Conservation (phyloP, 1,284 basidiomycete genomes). For the Marasmius oreades region DNA sequence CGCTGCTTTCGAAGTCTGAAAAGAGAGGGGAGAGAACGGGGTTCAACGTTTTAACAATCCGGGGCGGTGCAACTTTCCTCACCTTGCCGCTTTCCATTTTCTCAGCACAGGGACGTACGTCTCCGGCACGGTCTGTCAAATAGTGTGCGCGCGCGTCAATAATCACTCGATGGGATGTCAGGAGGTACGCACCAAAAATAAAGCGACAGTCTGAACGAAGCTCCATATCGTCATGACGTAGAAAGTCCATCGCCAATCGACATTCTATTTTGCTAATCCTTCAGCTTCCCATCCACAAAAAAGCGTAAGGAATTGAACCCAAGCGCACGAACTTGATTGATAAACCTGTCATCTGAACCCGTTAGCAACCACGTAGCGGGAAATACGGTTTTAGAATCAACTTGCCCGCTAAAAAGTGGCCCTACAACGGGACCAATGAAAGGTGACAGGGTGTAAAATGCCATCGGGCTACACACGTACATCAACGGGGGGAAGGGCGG, state of each 20-base stretch:
- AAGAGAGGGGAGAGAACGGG: conserved; percentile 23
- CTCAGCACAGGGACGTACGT: conserved; percentile 69
- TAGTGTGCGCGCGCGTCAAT: neutral
- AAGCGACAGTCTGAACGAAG: conserved; percentile 40
- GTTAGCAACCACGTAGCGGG: no score
- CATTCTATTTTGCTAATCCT: conserved; percentile 39
- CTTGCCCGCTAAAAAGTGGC: conserved; percentile 58
- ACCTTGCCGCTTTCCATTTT: conserved; percentile 52
- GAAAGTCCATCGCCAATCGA: conserved; percentile 80
- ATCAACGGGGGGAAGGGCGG: no score
- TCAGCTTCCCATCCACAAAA: no score
- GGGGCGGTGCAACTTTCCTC: conserved; percentile 20
- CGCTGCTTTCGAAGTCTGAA: conserved; percentile 52
- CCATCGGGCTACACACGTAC: neutral
- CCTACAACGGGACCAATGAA: conserved; percentile 77
- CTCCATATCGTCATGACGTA: conserved; percentile 65
- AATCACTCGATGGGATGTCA: conserved; percentile 11
- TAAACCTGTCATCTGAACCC: conserved; percentile 31
- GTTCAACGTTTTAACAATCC: conserved; percentile 27
- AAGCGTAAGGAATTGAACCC: conserved; percentile 10
- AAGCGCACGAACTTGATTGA: conserved; percentile 32
- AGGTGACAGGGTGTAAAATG: conserved; percentile 61
- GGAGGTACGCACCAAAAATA: conserved; percentile 43
- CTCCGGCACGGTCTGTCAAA: conserved; percentile 63
- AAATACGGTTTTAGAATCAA: no score